These are phyloP conservation scores for Fusarium aywerte DNA, from an alignment of 2,329 filamentous ascomycete species.

Conservation along the genomic window DNA sequence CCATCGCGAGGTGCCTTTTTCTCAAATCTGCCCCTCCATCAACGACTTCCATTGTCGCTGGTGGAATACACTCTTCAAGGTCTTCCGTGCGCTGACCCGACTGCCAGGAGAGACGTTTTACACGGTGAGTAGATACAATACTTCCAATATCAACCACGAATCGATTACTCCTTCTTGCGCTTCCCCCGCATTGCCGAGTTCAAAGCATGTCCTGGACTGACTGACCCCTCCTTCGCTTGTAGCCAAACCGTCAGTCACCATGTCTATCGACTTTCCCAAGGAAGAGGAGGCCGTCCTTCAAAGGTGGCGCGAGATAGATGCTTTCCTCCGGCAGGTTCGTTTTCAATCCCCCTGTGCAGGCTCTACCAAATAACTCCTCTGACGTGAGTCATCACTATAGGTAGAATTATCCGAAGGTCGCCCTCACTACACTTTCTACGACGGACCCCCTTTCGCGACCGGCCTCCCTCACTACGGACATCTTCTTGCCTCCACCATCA, in stretches of 20 bases:
- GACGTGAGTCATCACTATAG: slow-evolving; percentile 47
- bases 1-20: slow-evolving; percentile 42
- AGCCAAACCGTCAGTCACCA: slow-evolving; percentile 52
- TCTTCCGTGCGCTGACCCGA: slow-evolving; percentile 27
- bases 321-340: slow-evolving; percentile 83
- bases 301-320: slow-evolving; percentile 91
- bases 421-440: slow-evolving; percentile 93
- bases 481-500: slow-evolving; percentile 91
- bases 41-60: slow-evolving; percentile 30
- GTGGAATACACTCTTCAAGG: slow-evolving; percentile 24
- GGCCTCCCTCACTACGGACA: slow-evolving; percentile 75
- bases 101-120: slow-evolving; percentile 24
- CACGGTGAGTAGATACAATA: slow-evolving; percentile 25
- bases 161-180: background rate
- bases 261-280: slow-evolving; percentile 93
- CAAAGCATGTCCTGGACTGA: slow-evolving; percentile 4
- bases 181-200: background rate
- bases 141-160: background rate
- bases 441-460: slow-evolving; percentile 84
- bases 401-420: slow-evolving; percentile 83
- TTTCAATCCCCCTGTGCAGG: background rate
- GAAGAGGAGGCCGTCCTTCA: slow-evolving; percentile 88
- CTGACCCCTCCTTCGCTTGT: slow-evolving; percentile 22
- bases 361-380: slow-evolving; percentile 1
- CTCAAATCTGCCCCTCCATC: slow-evolving; percentile 46